A percentile compares a stretch with the other conserved stretches of the same genome.
phyloP scores from a whole-genome alignment of 805 yeast genomes.

The Maudiozyma barnettii region DNA sequence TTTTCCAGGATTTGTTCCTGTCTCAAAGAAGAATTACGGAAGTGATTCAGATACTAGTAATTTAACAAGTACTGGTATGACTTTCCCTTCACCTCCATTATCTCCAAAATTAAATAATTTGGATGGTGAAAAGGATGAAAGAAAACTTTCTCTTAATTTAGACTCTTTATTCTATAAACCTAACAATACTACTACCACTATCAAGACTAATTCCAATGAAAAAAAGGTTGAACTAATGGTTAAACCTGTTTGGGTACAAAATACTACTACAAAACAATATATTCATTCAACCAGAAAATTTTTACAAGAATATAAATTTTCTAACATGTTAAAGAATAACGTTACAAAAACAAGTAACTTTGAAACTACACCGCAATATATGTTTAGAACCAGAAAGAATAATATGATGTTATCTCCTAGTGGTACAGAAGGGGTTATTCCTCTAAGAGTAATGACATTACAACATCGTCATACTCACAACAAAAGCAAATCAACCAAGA shows the following conservation, averaged over 20 bases:
- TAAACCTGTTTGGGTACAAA: conserved; percentile 1
- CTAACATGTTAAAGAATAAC: neutral
- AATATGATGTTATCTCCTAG: neutral
- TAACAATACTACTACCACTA: neutral
- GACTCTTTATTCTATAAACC: neutral
- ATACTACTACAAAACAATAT: neutral
- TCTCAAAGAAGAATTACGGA: neutral
- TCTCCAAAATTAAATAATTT: conserved; percentile 18
- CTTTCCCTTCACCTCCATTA: conserved; percentile 28
- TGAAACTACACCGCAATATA: neutral
- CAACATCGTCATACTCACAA: neutral
- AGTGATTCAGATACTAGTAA: neutral
- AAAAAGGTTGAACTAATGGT: neutral
- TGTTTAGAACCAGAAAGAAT: neutral
- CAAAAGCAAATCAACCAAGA: neutral
- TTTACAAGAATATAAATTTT: conserved; percentile 1
- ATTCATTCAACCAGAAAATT: neutral
- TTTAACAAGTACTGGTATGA: neutral
- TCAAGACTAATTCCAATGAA: neutral
- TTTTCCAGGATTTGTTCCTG: neutral
- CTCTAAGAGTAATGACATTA: conserved; percentile 2
- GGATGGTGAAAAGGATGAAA: neutral
- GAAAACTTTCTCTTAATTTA: neutral
- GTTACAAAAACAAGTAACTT: neutral
- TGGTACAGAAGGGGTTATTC: neutral